Percentiles rank a stretch among this genome's conserved stretches.
Conservation (phyloP, 768 basidiomycete genomes). For the Rhizopogon vesiculosus region DNA sequence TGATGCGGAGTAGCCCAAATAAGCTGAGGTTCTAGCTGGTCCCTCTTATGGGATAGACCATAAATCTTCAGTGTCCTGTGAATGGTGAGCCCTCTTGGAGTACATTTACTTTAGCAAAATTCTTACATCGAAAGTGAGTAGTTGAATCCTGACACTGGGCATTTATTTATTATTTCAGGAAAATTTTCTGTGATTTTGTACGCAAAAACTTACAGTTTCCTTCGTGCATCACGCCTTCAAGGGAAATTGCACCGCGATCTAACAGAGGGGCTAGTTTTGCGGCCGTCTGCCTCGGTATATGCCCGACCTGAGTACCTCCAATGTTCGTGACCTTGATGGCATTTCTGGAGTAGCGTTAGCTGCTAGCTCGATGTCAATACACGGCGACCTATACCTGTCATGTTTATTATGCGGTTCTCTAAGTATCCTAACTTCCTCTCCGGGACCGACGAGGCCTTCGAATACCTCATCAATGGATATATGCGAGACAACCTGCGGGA, state of each 20-base stretch:
- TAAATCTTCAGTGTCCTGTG: constrained; percentile 67
- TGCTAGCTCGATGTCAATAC: background rate
- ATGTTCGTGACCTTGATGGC: constrained; percentile 84
- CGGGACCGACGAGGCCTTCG: constrained; percentile 69
- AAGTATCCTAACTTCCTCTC: constrained; percentile 68
- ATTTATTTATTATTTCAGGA: constrained; percentile 2
- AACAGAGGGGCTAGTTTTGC: constrained; percentile 64
- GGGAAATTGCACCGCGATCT: constrained; percentile 54
- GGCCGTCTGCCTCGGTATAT: constrained; percentile 61
- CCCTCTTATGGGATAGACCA: constrained; percentile 56
- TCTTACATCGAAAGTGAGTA: constrained; percentile 64
- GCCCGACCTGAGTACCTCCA: constrained; percentile 69
- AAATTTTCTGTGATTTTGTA: background rate
- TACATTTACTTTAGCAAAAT: background rate
- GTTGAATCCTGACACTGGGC: constrained; percentile 35
- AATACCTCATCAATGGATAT: constrained; percentile 1
- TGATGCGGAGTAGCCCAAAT: constrained; percentile 73
- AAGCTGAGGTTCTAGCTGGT: constrained; percentile 58
- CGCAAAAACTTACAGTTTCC: constrained; percentile 52
- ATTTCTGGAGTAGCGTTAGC: constrained; percentile 40
- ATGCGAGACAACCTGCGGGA: background rate
- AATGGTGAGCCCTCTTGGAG: background rate
- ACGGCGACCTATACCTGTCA: constrained; percentile 46
- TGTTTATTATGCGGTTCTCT: constrained; percentile 65
- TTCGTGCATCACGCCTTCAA: constrained; percentile 65